Evolutionary conservation across 768 basidiomycete genomes (phyloP).

Genomic region (Lentinula sp.): DNA sequence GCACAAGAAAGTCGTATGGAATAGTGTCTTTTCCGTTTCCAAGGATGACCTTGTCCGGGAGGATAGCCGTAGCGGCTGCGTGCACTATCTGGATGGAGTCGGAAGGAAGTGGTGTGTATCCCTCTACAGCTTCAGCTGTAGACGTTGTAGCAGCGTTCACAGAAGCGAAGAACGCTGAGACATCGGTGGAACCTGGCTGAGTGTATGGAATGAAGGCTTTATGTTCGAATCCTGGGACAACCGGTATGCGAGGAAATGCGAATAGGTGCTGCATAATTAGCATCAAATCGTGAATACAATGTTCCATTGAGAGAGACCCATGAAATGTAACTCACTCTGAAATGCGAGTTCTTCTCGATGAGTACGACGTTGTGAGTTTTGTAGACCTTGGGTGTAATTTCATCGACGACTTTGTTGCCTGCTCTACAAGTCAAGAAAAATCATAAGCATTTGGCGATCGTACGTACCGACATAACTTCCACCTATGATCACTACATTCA

Average conservation of each 20-base stretch:
- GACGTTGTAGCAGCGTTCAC: background rate
- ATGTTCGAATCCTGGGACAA: slow-evolving; percentile 17
- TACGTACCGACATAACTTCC: slow-evolving; percentile 26
- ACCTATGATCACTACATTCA: slow-evolving; percentile 26
- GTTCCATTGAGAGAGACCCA: background rate
- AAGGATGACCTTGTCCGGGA: slow-evolving; percentile 14
- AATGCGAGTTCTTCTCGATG: slow-evolving; percentile 27
- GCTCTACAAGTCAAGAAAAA: no score
- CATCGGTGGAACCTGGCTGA: background rate
- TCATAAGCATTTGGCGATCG: background rate
- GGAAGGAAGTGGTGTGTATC: slow-evolving; percentile 9
- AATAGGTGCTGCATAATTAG: slow-evolving; percentile 24
- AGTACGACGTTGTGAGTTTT: slow-evolving; percentile 21
- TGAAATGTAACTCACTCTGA: slow-evolving; percentile 11
- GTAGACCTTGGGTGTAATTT: slow-evolving; percentile 14
- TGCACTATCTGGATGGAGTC: slow-evolving; percentile 16
- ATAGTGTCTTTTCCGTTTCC: slow-evolving; percentile 15
- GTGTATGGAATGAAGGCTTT: slow-evolving; percentile 27
- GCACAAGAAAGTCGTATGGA: slow-evolving; percentile 25
- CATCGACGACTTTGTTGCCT: slow-evolving; percentile 17
- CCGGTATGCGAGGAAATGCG: slow-evolving; percentile 25
- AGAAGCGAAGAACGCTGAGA: slow-evolving; percentile 12
- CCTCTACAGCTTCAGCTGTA: background rate
- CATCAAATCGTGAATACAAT: slow-evolving; percentile 15
- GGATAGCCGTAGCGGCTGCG: slow-evolving; percentile 13